Conservation (phyloP, 2,329 filamentous ascomycete species). For the Curvularia lunata region DNA sequence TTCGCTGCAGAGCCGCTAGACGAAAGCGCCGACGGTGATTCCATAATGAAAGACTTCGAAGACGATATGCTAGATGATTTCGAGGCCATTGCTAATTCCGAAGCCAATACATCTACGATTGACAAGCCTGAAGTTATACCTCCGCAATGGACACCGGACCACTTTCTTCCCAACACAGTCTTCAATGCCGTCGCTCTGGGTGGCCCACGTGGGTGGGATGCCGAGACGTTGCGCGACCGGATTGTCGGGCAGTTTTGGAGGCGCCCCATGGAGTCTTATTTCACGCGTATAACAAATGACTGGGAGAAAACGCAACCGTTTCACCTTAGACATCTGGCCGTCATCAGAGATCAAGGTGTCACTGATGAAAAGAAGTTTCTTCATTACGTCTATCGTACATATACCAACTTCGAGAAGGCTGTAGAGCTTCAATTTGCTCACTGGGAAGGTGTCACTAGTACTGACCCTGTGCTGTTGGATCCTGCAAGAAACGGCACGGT, state of each 20-base stretch:
- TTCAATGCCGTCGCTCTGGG: slow-evolving; percentile 56
- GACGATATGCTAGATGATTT: slow-evolving; percentile 35
- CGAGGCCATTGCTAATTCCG: slow-evolving; percentile 28
- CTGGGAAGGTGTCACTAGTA: slow-evolving; percentile 61
- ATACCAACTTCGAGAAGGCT: slow-evolving; percentile 59
- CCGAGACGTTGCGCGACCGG: slow-evolving; percentile 48
- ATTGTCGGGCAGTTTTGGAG: slow-evolving; percentile 60
- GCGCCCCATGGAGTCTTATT: slow-evolving; percentile 60
- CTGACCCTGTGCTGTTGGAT: slow-evolving; percentile 31
- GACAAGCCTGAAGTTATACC: slow-evolving; percentile 46
- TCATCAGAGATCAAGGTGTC: slow-evolving; percentile 62
- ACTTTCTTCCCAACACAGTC: slow-evolving; percentile 59
- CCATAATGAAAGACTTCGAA: slow-evolving; percentile 42
- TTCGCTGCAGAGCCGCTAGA: slow-evolving; percentile 33
- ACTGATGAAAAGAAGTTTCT: slow-evolving; percentile 51
- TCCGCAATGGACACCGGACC: slow-evolving; percentile 63
- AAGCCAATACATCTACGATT: slow-evolving; percentile 10
- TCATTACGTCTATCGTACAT: slow-evolving; percentile 63
- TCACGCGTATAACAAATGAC: slow-evolving; percentile 60
- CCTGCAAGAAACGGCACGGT: background rate
- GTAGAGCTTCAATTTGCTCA: slow-evolving; percentile 57
- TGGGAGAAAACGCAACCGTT: slow-evolving; percentile 66
- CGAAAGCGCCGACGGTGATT: slow-evolving; percentile 40
- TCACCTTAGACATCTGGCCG: slow-evolving; percentile 62
- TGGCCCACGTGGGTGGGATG: slow-evolving; percentile 59